Base-by-base conservation (phyloP, 768 basidiomycete species). In the Tricholoma matsutake region DNA sequence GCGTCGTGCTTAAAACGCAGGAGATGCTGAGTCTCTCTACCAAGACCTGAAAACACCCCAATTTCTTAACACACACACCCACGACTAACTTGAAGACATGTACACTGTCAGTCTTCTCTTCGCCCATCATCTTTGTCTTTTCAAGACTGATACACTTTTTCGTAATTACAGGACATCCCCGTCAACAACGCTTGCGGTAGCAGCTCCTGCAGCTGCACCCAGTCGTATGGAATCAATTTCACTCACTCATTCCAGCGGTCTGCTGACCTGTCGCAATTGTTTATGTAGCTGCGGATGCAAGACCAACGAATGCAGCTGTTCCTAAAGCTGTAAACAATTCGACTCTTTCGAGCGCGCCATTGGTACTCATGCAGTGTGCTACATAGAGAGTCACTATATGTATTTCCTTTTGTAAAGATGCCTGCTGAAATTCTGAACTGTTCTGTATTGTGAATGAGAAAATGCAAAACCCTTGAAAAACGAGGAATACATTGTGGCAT, bases 131-230 rank as follows among this genome's bases (percentile, higher is more conserved):
- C 4, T 5, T 3, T 56, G n/a, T 28, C 54, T 25, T 18, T 31
- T 57, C 20, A 61, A 31, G n/a, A 34, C 51, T 18, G 16, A 18
- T 18, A 1, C 10, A 3, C 29, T 31, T 5, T 45, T 16, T 4
- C 35, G 11, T 14, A 7, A 18, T 31, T 41, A 29, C 56, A 78
- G 74, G 69, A 60, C 68, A 63, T 58, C 56, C 75, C 71, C 25
- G 67, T 72, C 54, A 67, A 75, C 69, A 61, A 65, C 39, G 65
- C 66, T 47, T 78, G 76, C 67, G 68, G 67, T 28, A 52, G 63
- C 35, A 62, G 9, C 45, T 57, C 55, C 59, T 72, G 71, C 67
- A 62, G 60, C 16, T 75, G 75, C 68, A 67, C 37, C 11, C 6
- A 41, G 1, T 11, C 59, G 75, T 75, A 66, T 1, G 67, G 60